Base-by-base conservation (phyloP, 164 flowering plant species). In the Cinnamomum chago region DNA sequence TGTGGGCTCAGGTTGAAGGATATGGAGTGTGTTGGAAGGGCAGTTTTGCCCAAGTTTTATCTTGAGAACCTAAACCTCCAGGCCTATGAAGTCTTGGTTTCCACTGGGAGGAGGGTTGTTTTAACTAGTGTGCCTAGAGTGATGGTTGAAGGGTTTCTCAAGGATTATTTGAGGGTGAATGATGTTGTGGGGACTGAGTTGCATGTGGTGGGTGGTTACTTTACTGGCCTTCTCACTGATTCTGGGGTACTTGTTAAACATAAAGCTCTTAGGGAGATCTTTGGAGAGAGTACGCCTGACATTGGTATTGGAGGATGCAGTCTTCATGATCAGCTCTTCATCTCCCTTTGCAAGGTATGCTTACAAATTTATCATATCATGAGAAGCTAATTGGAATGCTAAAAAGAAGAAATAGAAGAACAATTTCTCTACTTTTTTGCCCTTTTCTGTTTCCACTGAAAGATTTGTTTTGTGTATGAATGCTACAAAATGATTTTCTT, bases 11-110 rank as follows among this genome's bases (percentile, higher is more conserved):
- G 74, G 66, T 1, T 75, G 40, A 85, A 84, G 70, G 86, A 83
- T 72, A 81, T 92, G 82, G 85, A 87, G 25, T 83, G 74, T 72
- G 93, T 89, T 47, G 76, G 84, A 3, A 86, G 92, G 68, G 87
- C 97, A 10, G 95, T 94, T 74, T 73, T 92, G 80, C 97, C 97
- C 5, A 94, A 94, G 86, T 94, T 94, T 62, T 92, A 81, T 62
- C 86, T 92, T 18, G 97, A 92, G 75, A 85, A 88, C 67, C 83
- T 92, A 5, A 82, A 88, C 73, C 72, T 74, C 52, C 83, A 85
- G 18, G 92, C 81, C 15, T 88, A 75, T 71, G 84, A 90, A 58
- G 84, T 84, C 3, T 75, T 86, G 68, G 82, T 76, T 35, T 82
- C 86, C n/a, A 60, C 85, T 0, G 82, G 86, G 72, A 75, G 70